Percentiles rank a stretch among this genome's conserved stretches.
phyloP scores from a whole-genome alignment of 2,329 filamentous ascomycete genomes.

The Ploettnerulaceae sp. region DNA sequence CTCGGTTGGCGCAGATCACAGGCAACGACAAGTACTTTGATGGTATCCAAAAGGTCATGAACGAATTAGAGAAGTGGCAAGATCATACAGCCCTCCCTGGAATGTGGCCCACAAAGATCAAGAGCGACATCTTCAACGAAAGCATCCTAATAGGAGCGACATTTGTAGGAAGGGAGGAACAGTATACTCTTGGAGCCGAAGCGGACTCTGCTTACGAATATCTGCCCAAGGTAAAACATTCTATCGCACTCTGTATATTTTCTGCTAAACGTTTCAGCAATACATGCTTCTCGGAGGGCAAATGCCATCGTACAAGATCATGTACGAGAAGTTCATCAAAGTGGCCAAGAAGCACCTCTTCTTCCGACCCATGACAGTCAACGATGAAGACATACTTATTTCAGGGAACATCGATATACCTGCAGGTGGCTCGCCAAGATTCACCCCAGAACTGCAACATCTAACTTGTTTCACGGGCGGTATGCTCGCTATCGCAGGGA shows the following conservation, averaged over 20 bases:
- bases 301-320: conserved; percentile 23
- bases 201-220: conserved; percentile 61
- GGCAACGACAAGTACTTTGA: conserved; percentile 58
- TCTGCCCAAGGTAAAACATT: conserved; percentile 60
- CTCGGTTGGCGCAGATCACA: conserved; percentile 58
- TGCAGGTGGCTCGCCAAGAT: conserved; percentile 42
- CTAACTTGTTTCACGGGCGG: conserved; percentile 69
- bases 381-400: conserved; percentile 40
- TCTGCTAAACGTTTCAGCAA: conserved; percentile 31
- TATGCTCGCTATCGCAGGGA: conserved; percentile 64
- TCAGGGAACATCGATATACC: conserved; percentile 42
- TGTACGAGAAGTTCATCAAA: conserved; percentile 44
- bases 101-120: conserved; percentile 56
- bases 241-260: conserved; percentile 39
- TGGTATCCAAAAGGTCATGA: conserved; percentile 52
- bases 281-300: conserved; percentile 30
- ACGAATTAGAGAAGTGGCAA: conserved; percentile 53
- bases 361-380: conserved; percentile 41
- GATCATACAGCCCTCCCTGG: conserved; percentile 53
- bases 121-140: conserved; percentile 39
- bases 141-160: conserved; percentile 36
- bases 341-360: conserved; percentile 44
- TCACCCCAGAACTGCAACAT: conserved; percentile 49
- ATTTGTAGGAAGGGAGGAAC: conserved; percentile 50
- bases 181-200: conserved; percentile 52